Conservation (phyloP, 345 rosid genomes). For the Balakata baccata region DNA sequence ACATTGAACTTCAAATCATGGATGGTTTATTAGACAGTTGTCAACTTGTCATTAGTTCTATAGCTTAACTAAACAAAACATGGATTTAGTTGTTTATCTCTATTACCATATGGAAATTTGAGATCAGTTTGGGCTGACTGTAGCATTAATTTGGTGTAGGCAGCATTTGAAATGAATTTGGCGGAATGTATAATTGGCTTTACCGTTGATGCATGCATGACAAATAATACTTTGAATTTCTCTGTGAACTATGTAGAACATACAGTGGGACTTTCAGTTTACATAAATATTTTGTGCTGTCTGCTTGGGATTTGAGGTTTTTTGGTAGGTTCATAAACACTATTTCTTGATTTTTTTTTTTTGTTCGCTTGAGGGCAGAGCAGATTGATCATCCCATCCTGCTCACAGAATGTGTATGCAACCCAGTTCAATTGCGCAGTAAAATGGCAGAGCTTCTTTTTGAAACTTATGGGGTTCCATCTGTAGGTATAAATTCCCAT, state of each 20-base stretch:
- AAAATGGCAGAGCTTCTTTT: slow-evolving; percentile 98
- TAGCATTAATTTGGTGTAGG: not conserved
- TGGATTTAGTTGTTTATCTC: not conserved
- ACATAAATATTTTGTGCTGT: not conserved
- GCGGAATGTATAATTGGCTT: not conserved
- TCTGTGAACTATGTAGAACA: not conserved
- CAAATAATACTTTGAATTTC: not conserved
- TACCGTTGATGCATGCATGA: not conserved
- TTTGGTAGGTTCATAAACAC: slow-evolving; percentile 14
- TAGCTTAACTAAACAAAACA: not conserved
- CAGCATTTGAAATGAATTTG: not conserved
- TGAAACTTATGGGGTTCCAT: slow-evolving; percentile 96
- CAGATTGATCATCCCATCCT: slow-evolving; percentile 96
- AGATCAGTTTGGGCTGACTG: not conserved
- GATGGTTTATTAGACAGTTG: not conserved
- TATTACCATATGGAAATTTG: not conserved
- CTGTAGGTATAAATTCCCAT: slow-evolving; percentile 57
- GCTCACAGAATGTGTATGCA: slow-evolving; percentile 88
- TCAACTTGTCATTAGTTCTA: not conserved
- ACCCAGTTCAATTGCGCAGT: slow-evolving; percentile 88
- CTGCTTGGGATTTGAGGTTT: slow-evolving; percentile 1
- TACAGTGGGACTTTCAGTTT: not conserved
- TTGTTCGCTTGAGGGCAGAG: slow-evolving; percentile 48
- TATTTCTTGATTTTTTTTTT: slow-evolving; percentile 30
- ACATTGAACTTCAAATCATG: not conserved